phyloP scores from a whole-genome alignment of 495 filamentous ascomycete genomes.

The Amniculicola lignicola region DNA sequence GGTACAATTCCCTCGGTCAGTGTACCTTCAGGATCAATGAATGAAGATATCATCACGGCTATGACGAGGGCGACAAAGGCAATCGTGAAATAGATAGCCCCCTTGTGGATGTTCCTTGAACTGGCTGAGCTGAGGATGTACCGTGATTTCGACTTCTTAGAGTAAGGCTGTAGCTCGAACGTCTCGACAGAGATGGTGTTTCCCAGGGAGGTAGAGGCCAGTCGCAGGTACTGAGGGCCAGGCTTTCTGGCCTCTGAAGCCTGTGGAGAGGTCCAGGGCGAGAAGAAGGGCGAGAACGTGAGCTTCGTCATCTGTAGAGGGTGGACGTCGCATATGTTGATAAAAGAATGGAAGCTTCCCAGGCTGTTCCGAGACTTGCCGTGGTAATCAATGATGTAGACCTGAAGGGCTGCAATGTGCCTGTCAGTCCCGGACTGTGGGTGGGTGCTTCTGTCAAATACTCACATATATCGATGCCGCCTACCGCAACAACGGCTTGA shows the following conservation, averaged over 20 bases:
- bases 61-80: constrained; percentile 52
- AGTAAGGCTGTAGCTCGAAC: constrained; percentile 61
- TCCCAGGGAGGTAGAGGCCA: constrained; percentile 81
- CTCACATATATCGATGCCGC: constrained; percentile 79
- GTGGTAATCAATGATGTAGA: constrained; percentile 68
- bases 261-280: constrained; percentile 44
- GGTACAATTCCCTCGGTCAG: constrained; percentile 56
- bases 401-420: constrained; percentile 49
- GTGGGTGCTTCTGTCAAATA: too few relatives aligned
- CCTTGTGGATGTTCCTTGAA: constrained; percentile 49
- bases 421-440: not conserved
- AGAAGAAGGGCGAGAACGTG: constrained; percentile 66
- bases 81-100: constrained; percentile 50
- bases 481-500: constrained; percentile 77
- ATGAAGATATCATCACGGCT: constrained; percentile 60
- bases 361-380: constrained; percentile 50
- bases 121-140: constrained; percentile 64
- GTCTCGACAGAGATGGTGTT: constrained; percentile 85
- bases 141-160: constrained; percentile 52
- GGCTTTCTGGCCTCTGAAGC: constrained; percentile 32
- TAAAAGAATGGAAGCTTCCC: constrained; percentile 57
- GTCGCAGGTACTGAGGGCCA: constrained; percentile 61
- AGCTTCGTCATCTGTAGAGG: constrained; percentile 77
- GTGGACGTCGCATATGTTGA: constrained; percentile 69
- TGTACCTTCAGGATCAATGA: constrained; percentile 61